Percentiles rank a stretch among this genome's conserved stretches.
Conservation (phyloP, 1,284 basidiomycete species). For the Malassezia slooffiae region DNA sequence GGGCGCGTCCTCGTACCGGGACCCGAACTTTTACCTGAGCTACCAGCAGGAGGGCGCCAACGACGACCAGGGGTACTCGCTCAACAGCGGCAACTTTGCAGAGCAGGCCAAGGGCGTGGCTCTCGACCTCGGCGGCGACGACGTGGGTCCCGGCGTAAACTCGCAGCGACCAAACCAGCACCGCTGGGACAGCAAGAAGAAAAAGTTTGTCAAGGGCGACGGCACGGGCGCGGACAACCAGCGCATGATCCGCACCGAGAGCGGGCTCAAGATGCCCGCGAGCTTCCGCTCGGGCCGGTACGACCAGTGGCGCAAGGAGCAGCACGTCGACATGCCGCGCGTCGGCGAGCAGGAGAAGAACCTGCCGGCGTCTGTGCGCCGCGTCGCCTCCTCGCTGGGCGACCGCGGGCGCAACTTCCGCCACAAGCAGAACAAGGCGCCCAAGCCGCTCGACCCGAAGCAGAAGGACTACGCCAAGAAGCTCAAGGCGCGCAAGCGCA, state of each 20-base stretch:
- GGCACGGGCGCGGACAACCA: constrained; percentile 81
- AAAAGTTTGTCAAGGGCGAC: constrained; percentile 78
- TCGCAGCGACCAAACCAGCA: constrained; percentile 51
- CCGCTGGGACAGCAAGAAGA: constrained; percentile 92
- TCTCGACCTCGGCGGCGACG: constrained; percentile 68
- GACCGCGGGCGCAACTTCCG: constrained; percentile 50
- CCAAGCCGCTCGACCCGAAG: constrained; percentile 22
- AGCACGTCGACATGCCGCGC: constrained; percentile 60
- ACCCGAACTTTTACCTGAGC: constrained; percentile 80
- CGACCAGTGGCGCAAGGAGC: constrained; percentile 84
- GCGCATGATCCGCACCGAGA: constrained; percentile 87
- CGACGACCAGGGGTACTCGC: constrained; percentile 63
- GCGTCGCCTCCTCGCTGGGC: constrained; percentile 8
- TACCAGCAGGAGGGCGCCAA: constrained; percentile 75
- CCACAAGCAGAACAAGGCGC: constrained; percentile 26
- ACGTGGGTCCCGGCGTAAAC: constrained; percentile 50
- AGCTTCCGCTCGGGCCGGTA: constrained; percentile 84
- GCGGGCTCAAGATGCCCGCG: constrained; percentile 80
- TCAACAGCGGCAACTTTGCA: constrained; percentile 58
- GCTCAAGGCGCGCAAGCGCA: constrained; percentile 23
- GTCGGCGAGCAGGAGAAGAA: constrained; percentile 63
- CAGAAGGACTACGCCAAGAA: constrained; percentile 18
- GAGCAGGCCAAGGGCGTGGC: constrained; percentile 69
- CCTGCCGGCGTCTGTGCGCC: constrained; percentile 11
- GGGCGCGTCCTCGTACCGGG: constrained; percentile 53